Conservation (phyloP, 192 early-diverging fungal species). For the Entomortierella beljakovae region DNA sequence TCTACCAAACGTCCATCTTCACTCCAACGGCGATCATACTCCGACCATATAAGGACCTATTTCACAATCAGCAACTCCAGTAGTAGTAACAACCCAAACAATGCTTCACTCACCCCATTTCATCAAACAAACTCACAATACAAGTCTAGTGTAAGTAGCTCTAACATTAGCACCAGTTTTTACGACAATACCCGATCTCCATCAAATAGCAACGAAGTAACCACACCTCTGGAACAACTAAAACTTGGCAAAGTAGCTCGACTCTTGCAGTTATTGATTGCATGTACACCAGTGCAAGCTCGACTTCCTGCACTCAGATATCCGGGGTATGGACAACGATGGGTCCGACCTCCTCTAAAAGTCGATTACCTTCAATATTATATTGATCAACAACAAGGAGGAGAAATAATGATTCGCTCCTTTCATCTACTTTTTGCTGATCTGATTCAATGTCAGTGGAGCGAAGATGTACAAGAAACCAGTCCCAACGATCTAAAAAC, state of each 20-base stretch:
- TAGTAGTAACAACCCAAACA: background rate
- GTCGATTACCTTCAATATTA: constrained; percentile 37
- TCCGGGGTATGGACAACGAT: constrained; percentile 49
- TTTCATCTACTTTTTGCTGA: constrained; percentile 45
- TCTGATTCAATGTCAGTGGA: constrained; percentile 14
- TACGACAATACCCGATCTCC: background rate
- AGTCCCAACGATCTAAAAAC: background rate
- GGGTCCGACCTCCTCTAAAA: constrained; percentile 42
- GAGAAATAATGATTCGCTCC: constrained; percentile 25
- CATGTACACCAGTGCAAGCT: constrained; percentile 37
- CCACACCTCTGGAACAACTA: constrained; percentile 3
- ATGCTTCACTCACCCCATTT: background rate
- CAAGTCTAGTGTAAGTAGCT: background rate
- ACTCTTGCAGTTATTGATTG: constrained; percentile 36
- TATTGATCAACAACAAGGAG: constrained; percentile 18
- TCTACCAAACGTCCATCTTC: background rate
- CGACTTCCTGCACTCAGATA: constrained; percentile 42
- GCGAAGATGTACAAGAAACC: background rate
- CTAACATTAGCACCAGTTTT: background rate
- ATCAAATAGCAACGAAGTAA: background rate
- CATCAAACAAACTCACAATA: background rate
- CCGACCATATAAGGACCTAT: constrained; percentile 2
- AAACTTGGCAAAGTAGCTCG: constrained; percentile 33
- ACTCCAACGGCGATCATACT: constrained; percentile 6
- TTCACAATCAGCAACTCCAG: background rate